These are phyloP conservation scores for Fusarium sp. DNA, from an alignment of 2,329 filamentous ascomycete species.

Conservation along the genomic window DNA sequence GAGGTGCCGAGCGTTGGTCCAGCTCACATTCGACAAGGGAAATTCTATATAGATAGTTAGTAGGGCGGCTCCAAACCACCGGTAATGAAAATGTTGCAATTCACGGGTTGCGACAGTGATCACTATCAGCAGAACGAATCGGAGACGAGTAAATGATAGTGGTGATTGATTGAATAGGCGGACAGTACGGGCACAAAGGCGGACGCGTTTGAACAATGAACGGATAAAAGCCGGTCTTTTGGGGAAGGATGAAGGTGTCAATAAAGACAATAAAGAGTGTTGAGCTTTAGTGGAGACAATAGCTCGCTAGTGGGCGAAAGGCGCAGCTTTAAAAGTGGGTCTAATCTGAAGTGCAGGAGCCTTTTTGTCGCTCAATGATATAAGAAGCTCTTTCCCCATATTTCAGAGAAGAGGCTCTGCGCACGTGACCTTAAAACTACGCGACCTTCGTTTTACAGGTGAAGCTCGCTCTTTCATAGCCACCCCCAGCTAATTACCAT, in stretches of 20 bases:
- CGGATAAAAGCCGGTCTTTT: constrained; percentile 45
- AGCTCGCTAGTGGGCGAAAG: neutral
- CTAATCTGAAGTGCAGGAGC: neutral
- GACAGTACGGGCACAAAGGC: constrained; percentile 30
- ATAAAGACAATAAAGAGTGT: neutral
- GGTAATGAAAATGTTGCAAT: constrained; percentile 1
- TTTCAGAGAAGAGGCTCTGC: constrained; percentile 29
- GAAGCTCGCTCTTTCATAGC: constrained; percentile 49
- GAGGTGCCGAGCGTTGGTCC: constrained; percentile 25
- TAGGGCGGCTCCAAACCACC: constrained; percentile 12
- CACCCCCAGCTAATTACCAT: constrained; percentile 41
- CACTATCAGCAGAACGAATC: neutral
- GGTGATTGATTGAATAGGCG: constrained; percentile 17
- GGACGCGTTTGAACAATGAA: constrained; percentile 31
- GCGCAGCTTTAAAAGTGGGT: too few species aligned
- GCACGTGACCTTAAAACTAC: constrained; percentile 60
- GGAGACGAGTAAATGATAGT: neutral
- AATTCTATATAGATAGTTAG: constrained; percentile 30
- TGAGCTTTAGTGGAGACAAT: neutral
- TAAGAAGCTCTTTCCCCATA: neutral
- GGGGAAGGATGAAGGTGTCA: neutral
- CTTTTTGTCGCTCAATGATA: neutral
- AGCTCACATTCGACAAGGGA: constrained; percentile 34
- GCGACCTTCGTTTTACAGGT: constrained; percentile 47
- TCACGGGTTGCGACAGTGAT: constrained; percentile 19